Conservation (phyloP, 768 basidiomycete genomes). For the Favolaschia claudopus region DNA sequence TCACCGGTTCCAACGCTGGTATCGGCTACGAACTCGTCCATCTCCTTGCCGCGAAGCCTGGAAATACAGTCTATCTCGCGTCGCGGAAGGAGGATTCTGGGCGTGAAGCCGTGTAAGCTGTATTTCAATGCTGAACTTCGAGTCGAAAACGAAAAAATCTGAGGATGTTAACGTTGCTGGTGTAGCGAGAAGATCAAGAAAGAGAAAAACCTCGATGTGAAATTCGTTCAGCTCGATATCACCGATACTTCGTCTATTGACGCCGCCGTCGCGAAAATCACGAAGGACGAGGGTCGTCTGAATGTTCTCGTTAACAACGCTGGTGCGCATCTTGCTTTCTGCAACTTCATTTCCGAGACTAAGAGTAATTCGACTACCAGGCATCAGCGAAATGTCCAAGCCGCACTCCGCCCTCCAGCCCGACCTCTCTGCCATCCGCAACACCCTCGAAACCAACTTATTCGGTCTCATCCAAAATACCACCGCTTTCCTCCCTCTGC, state of each 20-base stretch:
- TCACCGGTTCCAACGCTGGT: background rate
- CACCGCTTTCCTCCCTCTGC: slow-evolving; percentile 47
- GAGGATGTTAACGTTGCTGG: no score
- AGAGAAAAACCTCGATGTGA: no score
- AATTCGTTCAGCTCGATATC: slow-evolving; percentile 48
- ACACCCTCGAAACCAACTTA: slow-evolving; percentile 51
- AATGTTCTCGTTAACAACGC: slow-evolving; percentile 57
- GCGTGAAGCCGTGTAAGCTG: background rate
- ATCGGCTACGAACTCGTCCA: background rate
- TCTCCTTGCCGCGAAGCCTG: background rate
- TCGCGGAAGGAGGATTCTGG: background rate
- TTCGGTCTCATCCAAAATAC: slow-evolving; percentile 52
- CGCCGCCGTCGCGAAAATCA: slow-evolving; percentile 44
- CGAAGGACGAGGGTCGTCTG: slow-evolving; percentile 48
- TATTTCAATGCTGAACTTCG: no score
- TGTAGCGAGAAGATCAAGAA: no score
- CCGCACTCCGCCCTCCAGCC: slow-evolving; percentile 44
- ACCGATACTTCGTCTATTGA: slow-evolving; percentile 42
- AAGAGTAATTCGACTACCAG: slow-evolving; percentile 25
- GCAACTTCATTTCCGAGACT: slow-evolving; percentile 4
- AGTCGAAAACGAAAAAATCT: no score
- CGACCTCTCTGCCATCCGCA: slow-evolving; percentile 41
- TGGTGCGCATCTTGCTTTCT: slow-evolving; percentile 34
- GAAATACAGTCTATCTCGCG: background rate
- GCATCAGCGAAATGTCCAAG: slow-evolving; percentile 37